Conservation (phyloP, 352 stramenopile genomes). For the Paralagenidium karlingii region DNA sequence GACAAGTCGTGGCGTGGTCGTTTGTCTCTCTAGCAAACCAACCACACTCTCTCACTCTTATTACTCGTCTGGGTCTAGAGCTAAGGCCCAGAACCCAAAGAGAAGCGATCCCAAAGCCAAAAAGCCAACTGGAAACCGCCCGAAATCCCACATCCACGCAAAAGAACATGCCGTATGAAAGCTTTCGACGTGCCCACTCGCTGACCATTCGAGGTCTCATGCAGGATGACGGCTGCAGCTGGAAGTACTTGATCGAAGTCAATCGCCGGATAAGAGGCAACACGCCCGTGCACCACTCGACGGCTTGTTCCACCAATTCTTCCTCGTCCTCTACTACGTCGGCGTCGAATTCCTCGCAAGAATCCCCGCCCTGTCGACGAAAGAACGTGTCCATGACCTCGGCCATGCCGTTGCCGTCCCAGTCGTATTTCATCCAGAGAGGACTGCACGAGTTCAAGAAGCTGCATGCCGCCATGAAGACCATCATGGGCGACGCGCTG, state of each 20-base stretch:
- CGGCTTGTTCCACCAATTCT: neutral
- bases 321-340: slow-evolving; percentile 1
- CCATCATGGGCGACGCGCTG: slow-evolving; percentile 22
- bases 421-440: slow-evolving; percentile 46
- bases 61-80: no score
- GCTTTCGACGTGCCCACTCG: slow-evolving; percentile 42
- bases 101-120: no score
- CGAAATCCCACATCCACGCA: no score
- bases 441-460: slow-evolving; percentile 59
- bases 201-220: slow-evolving; percentile 54
- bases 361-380: slow-evolving; percentile 1
- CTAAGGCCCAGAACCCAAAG: no score
- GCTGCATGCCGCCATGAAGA: slow-evolving; percentile 32
- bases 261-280: slow-evolving; percentile 24
- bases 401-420: slow-evolving; percentile 3
- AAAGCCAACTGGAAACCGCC: no score
- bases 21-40: no score
- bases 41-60: no score
- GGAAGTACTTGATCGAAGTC: slow-evolving; percentile 56
- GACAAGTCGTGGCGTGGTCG: no score
- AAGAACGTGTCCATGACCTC: neutral
- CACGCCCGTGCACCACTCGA: slow-evolving; percentile 1
- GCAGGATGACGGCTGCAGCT: slow-evolving; percentile 40
- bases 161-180: slow-evolving; percentile 76
- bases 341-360: neutral